Percentiles rank a stretch among this genome's conserved stretches.
Conservation (phyloP, 495 filamentous ascomycete genomes). For the Aspergillus steynii region DNA sequence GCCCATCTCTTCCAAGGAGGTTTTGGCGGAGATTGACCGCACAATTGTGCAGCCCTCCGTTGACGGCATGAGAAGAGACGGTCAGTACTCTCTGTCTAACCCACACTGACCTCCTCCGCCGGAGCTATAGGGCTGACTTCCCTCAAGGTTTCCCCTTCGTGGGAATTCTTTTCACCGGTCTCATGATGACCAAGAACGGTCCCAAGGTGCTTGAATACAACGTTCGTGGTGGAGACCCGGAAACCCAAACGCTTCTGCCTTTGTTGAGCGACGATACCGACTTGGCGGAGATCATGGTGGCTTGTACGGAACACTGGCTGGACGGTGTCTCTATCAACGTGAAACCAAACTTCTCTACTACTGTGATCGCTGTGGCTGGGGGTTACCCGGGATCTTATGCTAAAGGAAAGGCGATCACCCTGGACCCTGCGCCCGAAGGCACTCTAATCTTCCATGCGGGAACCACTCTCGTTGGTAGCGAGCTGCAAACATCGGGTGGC, state of each 20-base stretch:
- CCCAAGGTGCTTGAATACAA: constrained; percentile 96
- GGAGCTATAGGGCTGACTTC: background rate
- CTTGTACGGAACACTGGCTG: constrained; percentile 75
- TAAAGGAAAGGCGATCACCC: constrained; percentile 75
- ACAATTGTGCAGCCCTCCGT: constrained; percentile 88
- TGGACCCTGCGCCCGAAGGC: constrained; percentile 48
- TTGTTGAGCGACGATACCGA: constrained; percentile 79
- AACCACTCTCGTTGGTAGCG: constrained; percentile 62
- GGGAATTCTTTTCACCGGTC: constrained; percentile 89
- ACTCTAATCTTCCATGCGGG: constrained; percentile 92
- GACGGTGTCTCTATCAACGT: constrained; percentile 68
- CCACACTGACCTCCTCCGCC: background rate
- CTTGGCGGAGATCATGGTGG: constrained; percentile 86
- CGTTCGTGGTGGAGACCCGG: constrained; percentile 93
- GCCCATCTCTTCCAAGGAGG: constrained; percentile 70
- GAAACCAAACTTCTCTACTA: constrained; percentile 70
- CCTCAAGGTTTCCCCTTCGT: constrained; percentile 65
- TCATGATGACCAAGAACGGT: constrained; percentile 90
- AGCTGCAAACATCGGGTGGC: constrained; percentile 77
- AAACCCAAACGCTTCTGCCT: constrained; percentile 89
- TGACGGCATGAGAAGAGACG: constrained; percentile 80
- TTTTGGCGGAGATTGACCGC: constrained; percentile 75
- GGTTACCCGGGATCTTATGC: constrained; percentile 92
- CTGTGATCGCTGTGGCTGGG: constrained; percentile 89
- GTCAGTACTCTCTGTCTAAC: constrained; percentile 27